Base-by-base conservation (phyloP, 306 rosid genomes). In the Crataegus laevigata region DNA sequence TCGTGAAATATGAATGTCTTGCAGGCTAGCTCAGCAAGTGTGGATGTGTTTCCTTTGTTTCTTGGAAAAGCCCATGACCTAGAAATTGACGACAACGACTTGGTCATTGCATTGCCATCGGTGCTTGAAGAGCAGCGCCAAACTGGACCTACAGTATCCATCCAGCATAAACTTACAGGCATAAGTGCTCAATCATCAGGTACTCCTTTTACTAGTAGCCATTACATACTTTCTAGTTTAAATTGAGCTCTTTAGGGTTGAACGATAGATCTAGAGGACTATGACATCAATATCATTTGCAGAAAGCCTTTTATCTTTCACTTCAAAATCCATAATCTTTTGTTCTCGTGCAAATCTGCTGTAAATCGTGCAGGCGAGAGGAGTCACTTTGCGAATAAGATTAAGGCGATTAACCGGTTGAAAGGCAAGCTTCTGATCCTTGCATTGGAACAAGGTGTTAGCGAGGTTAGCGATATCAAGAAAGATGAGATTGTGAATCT, bases 341-440 rank as follows among this genome's bases (percentile, higher is more conserved):
- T 42, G 4, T 29, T 28, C 62, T 69, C 13, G 0, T 17, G 29
- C 63, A 30, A 32, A 29, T 7, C 22, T 7, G 52, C 43, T 30
- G 29, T 30, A 30, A 50, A 18, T 18, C 76, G 29, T 84, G 85
- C 69, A 90, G 96, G 91, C 75, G 97, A 92, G 78, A 92, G 96
- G 79, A 92, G 88, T 77, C 78, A 68, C 54, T 90, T 92, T 84
- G 91, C 91, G 18, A 88, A 90, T 68, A 82, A 86, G 84, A 92
- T 90, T 67, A 92, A 92, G 82, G 96, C 97, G 58, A 76, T 88
- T 22, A 90, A 90, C 76, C 87, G 97, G 76, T 71, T 92, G 81
- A 86, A 86, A 67, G 96, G 92, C 70, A 92, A 87, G 80, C 94
- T 92, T 68, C 73, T 79, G 30, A 90, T 88, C 75, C 85, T 82